A percentile compares a stretch with the other conserved stretches of the same genome.
Conservation (phyloP, 2,329 filamentous ascomycete species). For the Colletotrichum neosansevieriae region DNA sequence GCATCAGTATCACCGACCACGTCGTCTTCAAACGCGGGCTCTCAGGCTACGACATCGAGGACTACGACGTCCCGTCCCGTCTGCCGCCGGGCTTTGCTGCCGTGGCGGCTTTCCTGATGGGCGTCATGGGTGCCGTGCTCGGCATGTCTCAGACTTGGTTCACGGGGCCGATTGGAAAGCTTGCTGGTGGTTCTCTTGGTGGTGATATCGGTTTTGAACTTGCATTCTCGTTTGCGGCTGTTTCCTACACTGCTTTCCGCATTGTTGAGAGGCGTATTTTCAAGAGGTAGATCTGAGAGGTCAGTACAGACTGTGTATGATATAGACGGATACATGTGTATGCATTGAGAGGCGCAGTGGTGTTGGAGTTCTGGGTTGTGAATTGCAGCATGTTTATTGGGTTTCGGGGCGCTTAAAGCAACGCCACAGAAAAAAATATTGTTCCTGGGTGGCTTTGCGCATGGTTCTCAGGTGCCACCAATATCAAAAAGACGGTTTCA, state of each 20-base stretch:
- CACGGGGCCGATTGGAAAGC: slow-evolving; percentile 73
- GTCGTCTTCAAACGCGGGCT: slow-evolving; percentile 75
- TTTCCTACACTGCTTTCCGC: slow-evolving; percentile 64
- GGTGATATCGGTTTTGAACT: slow-evolving; percentile 69
- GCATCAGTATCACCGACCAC: slow-evolving; percentile 74
- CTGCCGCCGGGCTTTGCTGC: slow-evolving; percentile 76
- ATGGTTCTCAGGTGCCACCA: too few species aligned
- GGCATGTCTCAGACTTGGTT: slow-evolving; percentile 80
- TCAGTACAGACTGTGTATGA: slow-evolving; percentile 3
- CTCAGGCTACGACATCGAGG: slow-evolving; percentile 67
- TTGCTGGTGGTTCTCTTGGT: slow-evolving; percentile 65
- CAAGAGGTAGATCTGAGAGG: slow-evolving; percentile 46
- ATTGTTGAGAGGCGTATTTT: slow-evolving; percentile 56
- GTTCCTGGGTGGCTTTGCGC: too few species aligned
- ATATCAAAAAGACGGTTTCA: too few species aligned
- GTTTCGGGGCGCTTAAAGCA: too few species aligned
- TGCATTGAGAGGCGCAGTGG: not conserved
- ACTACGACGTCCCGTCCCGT: slow-evolving; percentile 67
- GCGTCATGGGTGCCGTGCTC: slow-evolving; percentile 73
- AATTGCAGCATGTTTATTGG: too few species aligned
- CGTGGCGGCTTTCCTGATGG: slow-evolving; percentile 71
- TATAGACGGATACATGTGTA: slow-evolving; percentile 10
- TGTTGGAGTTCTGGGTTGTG: not conserved
- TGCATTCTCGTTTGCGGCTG: slow-evolving; percentile 70
- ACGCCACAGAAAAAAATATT: too few species aligned